A percentile compares a stretch with the other conserved stretches of the same genome.
These are phyloP conservation scores for Friedmanniomyces simplex DNA, from an alignment of 495 filamentous ascomycete genomes.

Conservation along the genomic window DNA sequence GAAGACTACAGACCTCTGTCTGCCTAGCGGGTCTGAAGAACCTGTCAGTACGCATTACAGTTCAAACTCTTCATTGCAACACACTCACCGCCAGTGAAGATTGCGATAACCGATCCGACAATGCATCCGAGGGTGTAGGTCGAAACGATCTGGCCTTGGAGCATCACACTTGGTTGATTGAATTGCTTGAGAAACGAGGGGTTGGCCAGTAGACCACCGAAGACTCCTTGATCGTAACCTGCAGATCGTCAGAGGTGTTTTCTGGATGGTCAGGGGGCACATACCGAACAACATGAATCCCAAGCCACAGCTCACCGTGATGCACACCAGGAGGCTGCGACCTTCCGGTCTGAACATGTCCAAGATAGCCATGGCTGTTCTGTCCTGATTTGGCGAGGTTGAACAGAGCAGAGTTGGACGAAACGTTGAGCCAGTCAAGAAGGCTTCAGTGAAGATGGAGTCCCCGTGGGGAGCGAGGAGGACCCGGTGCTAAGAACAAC, in stretches of 20 bases:
- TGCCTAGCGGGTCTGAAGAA: not conserved
- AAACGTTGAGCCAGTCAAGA: not conserved
- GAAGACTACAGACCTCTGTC: slow-evolving; percentile 27
- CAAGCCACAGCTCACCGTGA: not conserved
- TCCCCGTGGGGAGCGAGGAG: not conserved
- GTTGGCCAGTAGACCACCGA: slow-evolving; percentile 12
- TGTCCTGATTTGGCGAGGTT: not conserved
- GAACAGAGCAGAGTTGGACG: not conserved
- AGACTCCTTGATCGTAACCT: slow-evolving; percentile 24
- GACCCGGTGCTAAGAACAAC: not conserved
- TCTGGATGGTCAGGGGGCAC: not conserved
- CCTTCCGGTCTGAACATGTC: slow-evolving; percentile 1
- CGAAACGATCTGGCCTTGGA: slow-evolving; percentile 48
- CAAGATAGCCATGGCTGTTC: not conserved
- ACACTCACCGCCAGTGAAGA: slow-evolving; percentile 41
- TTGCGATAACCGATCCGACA: slow-evolving; percentile 48
- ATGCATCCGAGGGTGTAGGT: slow-evolving; percentile 59
- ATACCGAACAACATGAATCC: not conserved
- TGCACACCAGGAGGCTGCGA: not conserved
- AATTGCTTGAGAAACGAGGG: slow-evolving; percentile 8
- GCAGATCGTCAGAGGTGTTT: not conserved
- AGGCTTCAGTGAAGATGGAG: not conserved
- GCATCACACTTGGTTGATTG: slow-evolving; percentile 21
- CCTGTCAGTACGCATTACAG: not conserved
- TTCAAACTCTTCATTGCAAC: not conserved